Percentiles rank a stretch among this genome's conserved stretches.
phyloP scores from a whole-genome alignment of 306 rosid species.

The Quercus glauca region DNA sequence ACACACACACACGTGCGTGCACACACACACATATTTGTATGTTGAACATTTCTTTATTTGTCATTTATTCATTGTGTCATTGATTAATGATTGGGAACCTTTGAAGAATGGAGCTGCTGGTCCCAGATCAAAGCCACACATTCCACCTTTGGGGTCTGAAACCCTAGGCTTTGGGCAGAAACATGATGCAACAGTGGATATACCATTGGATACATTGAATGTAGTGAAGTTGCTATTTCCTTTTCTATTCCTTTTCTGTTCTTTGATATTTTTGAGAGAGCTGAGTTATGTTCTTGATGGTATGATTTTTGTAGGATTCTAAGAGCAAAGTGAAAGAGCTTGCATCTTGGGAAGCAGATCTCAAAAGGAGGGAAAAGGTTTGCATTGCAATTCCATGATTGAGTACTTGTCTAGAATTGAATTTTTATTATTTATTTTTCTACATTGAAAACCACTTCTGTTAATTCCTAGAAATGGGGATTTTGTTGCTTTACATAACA shows the following conservation, averaged over 20 bases:
- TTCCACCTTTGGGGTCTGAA: conserved; percentile 61
- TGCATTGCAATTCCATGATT: not conserved
- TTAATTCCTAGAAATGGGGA: not conserved
- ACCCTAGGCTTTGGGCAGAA: conserved; percentile 78
- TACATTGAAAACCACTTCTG: not conserved
- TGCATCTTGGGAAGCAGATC: conserved; percentile 91
- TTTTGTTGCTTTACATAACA: conserved; percentile 20
- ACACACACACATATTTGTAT: not conserved
- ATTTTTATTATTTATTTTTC: not conserved
- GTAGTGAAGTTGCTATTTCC: conserved; percentile 37
- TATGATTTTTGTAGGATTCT: conserved; percentile 54
- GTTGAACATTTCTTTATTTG: not conserved
- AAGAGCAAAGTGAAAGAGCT: conserved; percentile 79
- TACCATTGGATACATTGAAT: conserved; percentile 72
- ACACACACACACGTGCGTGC: too few species aligned
- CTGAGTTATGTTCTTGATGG: conserved; percentile 22
- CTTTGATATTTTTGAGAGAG: conserved; percentile 11
- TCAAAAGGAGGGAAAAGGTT: conserved; percentile 82
- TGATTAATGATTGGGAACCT: not conserved
- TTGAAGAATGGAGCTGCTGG: conserved; percentile 67
- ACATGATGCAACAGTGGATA: conserved; percentile 88
- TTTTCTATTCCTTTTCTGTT: not conserved
- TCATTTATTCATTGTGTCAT: not conserved
- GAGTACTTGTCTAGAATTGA: not conserved
- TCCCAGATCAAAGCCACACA: conserved; percentile 69